A percentile compares a stretch with the other conserved stretches of the same genome.
Conservation (phyloP, 768 basidiomycete genomes). For the Lentinula boryana region DNA sequence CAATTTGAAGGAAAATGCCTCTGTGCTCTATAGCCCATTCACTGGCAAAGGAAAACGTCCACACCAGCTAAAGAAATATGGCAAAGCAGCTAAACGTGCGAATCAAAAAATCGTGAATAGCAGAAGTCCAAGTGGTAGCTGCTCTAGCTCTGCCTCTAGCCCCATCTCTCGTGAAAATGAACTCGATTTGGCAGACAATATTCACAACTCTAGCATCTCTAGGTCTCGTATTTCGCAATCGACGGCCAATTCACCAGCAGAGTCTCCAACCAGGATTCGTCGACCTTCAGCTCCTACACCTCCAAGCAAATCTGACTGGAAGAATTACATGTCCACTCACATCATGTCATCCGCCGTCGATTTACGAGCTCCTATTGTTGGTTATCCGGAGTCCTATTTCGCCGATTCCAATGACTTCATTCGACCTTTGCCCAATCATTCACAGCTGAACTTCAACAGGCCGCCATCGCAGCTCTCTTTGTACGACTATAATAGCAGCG, state of each 20-base stretch:
- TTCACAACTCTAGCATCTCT: constrained; percentile 14
- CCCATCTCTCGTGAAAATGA: constrained; percentile 15
- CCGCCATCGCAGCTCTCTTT: constrained; percentile 18
- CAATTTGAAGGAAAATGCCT: constrained; percentile 15
- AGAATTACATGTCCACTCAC: background rate
- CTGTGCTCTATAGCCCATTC: background rate
- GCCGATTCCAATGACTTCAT: background rate
- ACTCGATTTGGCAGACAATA: constrained; percentile 32
- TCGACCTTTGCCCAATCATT: constrained; percentile 9
- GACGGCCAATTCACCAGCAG: constrained; percentile 11
- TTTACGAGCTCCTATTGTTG: constrained; percentile 3
- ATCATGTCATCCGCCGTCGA: background rate
- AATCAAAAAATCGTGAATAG: constrained; percentile 8
- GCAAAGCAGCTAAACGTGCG: background rate
- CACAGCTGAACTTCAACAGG: constrained; percentile 14
- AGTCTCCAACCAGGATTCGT: constrained; percentile 9
- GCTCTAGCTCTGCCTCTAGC: constrained; percentile 34
- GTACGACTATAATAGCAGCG: constrained; percentile 15
- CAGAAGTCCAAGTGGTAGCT: constrained; percentile 41
- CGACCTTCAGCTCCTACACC: constrained; percentile 17
- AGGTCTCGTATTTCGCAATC: constrained; percentile 8
- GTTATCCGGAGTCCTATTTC: constrained; percentile 4
- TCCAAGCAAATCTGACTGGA: constrained; percentile 8
- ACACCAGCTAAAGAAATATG: constrained; percentile 1
- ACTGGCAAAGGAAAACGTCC: background rate